Evolutionary conservation across 1,139 yeast genomes (phyloP).

Genomic region (Kazachstania sp.): DNA sequence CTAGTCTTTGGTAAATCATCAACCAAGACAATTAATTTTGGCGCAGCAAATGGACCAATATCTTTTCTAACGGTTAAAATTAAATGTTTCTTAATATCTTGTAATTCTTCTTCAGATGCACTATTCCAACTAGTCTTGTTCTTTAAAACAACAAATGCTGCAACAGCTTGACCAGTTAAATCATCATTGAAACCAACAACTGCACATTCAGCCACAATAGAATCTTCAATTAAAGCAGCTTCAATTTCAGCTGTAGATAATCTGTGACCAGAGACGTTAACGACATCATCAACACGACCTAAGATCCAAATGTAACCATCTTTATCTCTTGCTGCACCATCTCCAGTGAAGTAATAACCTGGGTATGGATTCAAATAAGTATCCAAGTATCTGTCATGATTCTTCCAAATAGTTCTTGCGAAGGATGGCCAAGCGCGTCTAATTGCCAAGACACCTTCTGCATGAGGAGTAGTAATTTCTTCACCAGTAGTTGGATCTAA

Average conservation of each 20-base stretch:
- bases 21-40: conserved; percentile 60
- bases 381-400: conserved; percentile 58
- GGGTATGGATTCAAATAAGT: conserved; percentile 66
- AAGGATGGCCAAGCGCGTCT: conserved; percentile 73
- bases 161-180: conserved; percentile 75
- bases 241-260: conserved; percentile 77
- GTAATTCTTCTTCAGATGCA: conserved; percentile 38
- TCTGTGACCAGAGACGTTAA: conserved; percentile 73
- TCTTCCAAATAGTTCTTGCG: conserved; percentile 67
- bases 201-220: conserved; percentile 64
- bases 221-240: conserved; percentile 67
- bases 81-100: conserved; percentile 56
- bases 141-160: conserved; percentile 68
- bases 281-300: conserved; percentile 79
- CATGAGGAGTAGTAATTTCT: conserved; percentile 52
- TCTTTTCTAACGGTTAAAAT: conserved; percentile 67
- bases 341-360: conserved; percentile 68
- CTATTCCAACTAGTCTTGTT: conserved; percentile 33
- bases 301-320: conserved; percentile 75
- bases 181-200: conserved; percentile 78
- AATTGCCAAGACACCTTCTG: conserved; percentile 68
- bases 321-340: conserved; percentile 71
- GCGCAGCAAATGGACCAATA: conserved; percentile 81
- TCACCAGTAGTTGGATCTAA: conserved; percentile 66
- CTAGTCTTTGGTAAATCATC: conserved; percentile 78